Evolutionary conservation across 2,329 filamentous ascomycete genomes (phyloP), one percentile per base, ranked within the genome.

Genomic region (Chaetomiaceae sp.): DNA sequence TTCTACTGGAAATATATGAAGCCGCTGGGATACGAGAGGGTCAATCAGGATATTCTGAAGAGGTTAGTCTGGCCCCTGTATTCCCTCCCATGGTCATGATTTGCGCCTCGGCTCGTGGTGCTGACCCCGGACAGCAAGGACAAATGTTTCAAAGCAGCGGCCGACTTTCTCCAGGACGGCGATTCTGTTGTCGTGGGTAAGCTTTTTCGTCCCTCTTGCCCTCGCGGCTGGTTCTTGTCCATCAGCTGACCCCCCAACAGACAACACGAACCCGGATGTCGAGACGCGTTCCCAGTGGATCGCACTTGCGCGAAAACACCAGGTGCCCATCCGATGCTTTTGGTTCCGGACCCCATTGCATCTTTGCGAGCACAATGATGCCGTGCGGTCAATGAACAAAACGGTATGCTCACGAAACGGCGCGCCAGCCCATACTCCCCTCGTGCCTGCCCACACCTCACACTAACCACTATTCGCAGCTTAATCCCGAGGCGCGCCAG

Each of bases 181-280:
- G 75, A 75, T 19, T 87, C 87, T 2, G 82, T 96, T 4, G 89
- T 78, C 21, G 78, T 97, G 53, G 89, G 89, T 93, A 76, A 59
- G 82, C n/a, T 12, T 20, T 44, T 33, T 49, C 2, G 4, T 14
- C n/a, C n/a, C n/a, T n/a, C n/a, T n/a, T n/a, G n/a, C n/a, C n/a
- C n/a, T n/a, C n/a, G n/a, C n/a, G n/a, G n/a, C n/a, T n/a, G n/a
- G n/a, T n/a, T n/a, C 14, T 30, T n/a, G 17, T 20, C 14, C 13
- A 5, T 12, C 19, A 19, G 34, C 47, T 54, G 30, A 51, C 19
- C 2, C 25, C 25, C 3, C 34, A 2, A 44, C 31, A 93, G 93
- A 99, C 68, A 97, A 96, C 67, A 97, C 93, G n/a, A 99, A 99
- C 65, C 82, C 91, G 25, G 87, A 95, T 69, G 66, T 75, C 10